A percentile compares a stretch with the other conserved stretches of the same genome.
These are phyloP conservation scores for Amphichorda felina DNA, from an alignment of 2,329 filamentous ascomycete species.

Conservation along the genomic window DNA sequence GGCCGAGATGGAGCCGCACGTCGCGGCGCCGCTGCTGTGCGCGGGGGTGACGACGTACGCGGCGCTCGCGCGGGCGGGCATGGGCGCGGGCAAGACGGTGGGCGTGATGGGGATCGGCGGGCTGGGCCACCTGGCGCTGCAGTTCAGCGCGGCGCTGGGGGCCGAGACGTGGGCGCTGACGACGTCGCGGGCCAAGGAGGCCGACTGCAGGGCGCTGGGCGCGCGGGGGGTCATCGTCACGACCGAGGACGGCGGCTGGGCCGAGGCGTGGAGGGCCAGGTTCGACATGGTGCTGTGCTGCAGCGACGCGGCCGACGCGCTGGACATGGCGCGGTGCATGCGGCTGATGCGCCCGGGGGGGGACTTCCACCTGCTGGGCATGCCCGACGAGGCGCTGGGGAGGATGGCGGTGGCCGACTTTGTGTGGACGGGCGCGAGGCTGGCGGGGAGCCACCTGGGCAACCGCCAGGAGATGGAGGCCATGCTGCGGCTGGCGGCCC, in stretches of 20 bases:
- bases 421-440: slow-evolving; percentile 40
- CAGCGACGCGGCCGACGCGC: slow-evolving; percentile 44
- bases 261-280: slow-evolving; percentile 29
- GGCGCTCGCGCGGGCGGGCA: slow-evolving; percentile 53
- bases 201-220: slow-evolving; percentile 43
- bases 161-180: slow-evolving; percentile 52
- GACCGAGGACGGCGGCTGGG: slow-evolving; percentile 43
- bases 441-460: slow-evolving; percentile 30
- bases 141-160: slow-evolving; percentile 14
- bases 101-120: slow-evolving; percentile 40
- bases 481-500: slow-evolving; percentile 45
- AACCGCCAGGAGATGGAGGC: slow-evolving; percentile 42
- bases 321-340: slow-evolving; percentile 43
- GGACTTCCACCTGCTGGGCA: slow-evolving; percentile 52
- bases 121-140: slow-evolving; percentile 12
- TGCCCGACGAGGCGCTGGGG: slow-evolving; percentile 21
- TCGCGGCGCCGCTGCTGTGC: slow-evolving; percentile 60
- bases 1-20: slow-evolving; percentile 33
- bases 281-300: slow-evolving; percentile 41
- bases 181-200: slow-evolving; percentile 35
- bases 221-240: slow-evolving; percentile 45
- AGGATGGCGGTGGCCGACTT: slow-evolving; percentile 26
- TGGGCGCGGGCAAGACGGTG: slow-evolving; percentile 59
- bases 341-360: slow-evolving; percentile 45
- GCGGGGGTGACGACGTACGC: slow-evolving; percentile 65